Base-by-base conservation (phyloP, 176 grass and related monocot genomes). In the Triticum aestivum region DNA sequence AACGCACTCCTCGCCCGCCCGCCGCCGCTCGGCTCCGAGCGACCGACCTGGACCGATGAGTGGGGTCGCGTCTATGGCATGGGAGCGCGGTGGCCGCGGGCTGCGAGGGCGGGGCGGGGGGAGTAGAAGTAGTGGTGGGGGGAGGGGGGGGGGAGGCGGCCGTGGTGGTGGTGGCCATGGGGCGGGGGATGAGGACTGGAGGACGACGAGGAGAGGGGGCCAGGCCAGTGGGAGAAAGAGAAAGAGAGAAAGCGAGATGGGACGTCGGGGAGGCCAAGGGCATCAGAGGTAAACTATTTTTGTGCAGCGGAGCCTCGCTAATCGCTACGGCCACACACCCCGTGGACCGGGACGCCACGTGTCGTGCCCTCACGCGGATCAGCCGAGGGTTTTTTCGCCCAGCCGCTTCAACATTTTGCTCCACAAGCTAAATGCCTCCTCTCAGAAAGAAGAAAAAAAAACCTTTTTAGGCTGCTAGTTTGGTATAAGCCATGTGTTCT, bases 241-340 rank as follows among this genome's bases (percentile, higher is more conserved):
- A 87, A 81, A 77, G 67, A 49, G 17, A 52, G 49, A 17, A 52
- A 52, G 49, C 49, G 49, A 8, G 87, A 90, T 81, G 75, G 88
- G 88, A 95, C 90, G 90, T 88, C 61, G 69, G 80, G 61, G 88
- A 65, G 79, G 75, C 23, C 34, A 67, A 87, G 83, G 52, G 84
- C 76, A 94, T 86, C 83, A 84, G 44, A 69, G 80, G 45, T 86
- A 92, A 82, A 91, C 86, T 88, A 88, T 82, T 91, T 91, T 77
- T 81, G 82, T 70, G 78, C 82, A 54, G 78, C 18, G 5, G 82
- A 56, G 77, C 39, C 54, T 88, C 52, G 77, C 77, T 88, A 91
- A 42, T 88, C 30, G 82, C 89, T 91, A 91, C 77, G 89, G 18
- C 39, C 86, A 88, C 89, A 38, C 69, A 8, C 21, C 9, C 21